These are phyloP conservation scores for Gentiana dahurica DNA, from an alignment of 257 asterid species.

Conservation along the genomic window DNA sequence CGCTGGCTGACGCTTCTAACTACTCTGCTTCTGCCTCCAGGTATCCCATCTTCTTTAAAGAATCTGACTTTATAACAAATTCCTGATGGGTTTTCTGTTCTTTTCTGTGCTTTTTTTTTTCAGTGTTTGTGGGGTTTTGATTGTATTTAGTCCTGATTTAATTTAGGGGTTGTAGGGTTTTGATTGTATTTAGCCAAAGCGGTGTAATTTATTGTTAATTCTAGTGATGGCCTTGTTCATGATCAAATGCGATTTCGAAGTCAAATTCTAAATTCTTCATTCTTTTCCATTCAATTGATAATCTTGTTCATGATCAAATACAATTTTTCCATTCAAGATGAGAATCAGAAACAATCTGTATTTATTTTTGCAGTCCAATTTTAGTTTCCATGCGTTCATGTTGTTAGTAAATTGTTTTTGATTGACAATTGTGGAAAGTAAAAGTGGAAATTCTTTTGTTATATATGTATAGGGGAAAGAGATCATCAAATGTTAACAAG, in stretches of 20 bases:
- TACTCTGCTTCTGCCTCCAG: conserved; percentile 41
- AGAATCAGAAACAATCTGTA: conserved; percentile 76
- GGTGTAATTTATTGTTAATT: too few species aligned
- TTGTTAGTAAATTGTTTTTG: conserved; percentile 34
- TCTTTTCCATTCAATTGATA: conserved; percentile 10
- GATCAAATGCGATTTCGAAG: too few species aligned
- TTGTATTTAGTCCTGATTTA: too few species aligned
- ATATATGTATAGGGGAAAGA: conserved; percentile 63
- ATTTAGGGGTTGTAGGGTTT: too few species aligned
- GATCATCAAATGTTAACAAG: conserved; percentile 60
- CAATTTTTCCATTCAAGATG: conserved; percentile 24
- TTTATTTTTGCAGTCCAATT: conserved; percentile 66
- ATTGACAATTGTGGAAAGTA: conserved; percentile 44
- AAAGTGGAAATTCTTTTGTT: conserved; percentile 68
- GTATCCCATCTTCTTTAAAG: neutral
- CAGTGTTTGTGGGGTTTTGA: too few species aligned
- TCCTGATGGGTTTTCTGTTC: too few species aligned
- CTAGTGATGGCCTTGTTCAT: conserved; percentile 9
- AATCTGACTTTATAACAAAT: too few species aligned
- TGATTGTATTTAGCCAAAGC: too few species aligned
- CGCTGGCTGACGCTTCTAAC: conserved; percentile 46
- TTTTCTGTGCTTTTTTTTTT: too few species aligned
- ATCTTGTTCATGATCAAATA: too few species aligned
- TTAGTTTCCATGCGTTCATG: conserved; percentile 11
- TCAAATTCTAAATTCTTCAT: too few species aligned